Conservation (phyloP, 192 early-diverging fungal species). For the Coemansia sp. region DNA sequence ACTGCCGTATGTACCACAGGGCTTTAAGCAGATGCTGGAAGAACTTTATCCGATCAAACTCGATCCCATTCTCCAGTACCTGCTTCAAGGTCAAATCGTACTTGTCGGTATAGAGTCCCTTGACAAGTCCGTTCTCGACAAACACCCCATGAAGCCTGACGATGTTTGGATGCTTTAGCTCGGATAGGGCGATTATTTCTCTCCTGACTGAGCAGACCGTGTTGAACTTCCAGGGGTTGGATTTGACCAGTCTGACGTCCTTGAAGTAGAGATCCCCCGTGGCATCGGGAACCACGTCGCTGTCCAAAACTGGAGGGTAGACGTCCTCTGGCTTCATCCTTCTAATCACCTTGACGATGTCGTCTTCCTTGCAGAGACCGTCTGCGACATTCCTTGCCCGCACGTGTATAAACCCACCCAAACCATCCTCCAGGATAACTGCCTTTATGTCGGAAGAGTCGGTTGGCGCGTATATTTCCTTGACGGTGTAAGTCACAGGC, state of each 20-base stretch:
- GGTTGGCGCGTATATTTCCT: background rate
- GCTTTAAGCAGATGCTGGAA: background rate
- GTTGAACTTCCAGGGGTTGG: conserved; percentile 3
- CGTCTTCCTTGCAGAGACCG: background rate
- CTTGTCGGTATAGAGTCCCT: background rate
- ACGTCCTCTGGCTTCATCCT: background rate
- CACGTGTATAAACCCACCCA: background rate
- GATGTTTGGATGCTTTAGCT: conserved; percentile 6
- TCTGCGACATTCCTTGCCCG: background rate
- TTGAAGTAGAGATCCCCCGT: background rate
- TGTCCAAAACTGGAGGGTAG: background rate
- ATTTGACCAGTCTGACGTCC: background rate
- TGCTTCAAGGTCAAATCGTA: conserved; percentile 2
- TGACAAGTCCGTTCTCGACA: background rate
- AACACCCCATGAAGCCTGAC: background rate
- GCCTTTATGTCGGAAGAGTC: background rate
- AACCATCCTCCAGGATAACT: background rate
- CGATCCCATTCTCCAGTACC: background rate
- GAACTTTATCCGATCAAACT: conserved; percentile 1
- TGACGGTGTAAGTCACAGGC: too few relatives aligned
- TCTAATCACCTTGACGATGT: background rate
- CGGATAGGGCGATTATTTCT: background rate
- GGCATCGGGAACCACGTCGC: background rate
- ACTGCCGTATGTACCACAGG: background rate
- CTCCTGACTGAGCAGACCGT: background rate